Conservation (phyloP, 257 asterid species). For the Nicotiana noctiflora region DNA sequence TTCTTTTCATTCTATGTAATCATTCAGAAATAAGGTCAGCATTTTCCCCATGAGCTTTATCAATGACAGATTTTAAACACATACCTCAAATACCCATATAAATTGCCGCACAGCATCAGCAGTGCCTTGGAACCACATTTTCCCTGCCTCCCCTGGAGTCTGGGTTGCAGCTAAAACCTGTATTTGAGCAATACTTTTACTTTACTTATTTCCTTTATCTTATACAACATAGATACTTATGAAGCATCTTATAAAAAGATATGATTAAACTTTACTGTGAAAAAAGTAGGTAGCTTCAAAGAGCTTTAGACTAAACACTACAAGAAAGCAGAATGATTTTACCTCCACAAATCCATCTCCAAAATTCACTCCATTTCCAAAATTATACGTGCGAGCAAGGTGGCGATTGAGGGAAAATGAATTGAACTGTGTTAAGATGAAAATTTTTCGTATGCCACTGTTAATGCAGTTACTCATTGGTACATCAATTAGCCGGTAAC, state of each 20-base stretch:
- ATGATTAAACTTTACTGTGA: not conserved
- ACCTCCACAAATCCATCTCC: constrained; percentile 99
- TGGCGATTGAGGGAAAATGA: constrained; percentile 94
- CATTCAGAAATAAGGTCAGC: constrained; percentile 9
- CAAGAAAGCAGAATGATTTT: constrained; percentile 10
- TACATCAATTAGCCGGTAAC: constrained; percentile 86
- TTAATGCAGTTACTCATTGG: constrained; percentile 98
- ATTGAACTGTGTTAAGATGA: constrained; percentile 89
- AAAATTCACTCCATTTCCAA: constrained; percentile 72
- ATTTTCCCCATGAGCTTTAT: not conserved
- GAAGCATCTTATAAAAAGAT: not conserved
- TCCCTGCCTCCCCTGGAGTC: constrained; percentile 89
- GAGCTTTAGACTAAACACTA: not conserved
- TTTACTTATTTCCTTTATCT: constrained; percentile 2
- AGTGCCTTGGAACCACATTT: constrained; percentile 97
- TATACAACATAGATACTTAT: not conserved
- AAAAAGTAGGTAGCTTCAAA: not conserved
- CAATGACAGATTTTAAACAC: constrained; percentile 1
- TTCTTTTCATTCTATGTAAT: constrained; percentile 65
- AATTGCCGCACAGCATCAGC: constrained; percentile 99
- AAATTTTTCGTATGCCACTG: constrained; percentile 84
- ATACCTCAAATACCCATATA: constrained; percentile 90
- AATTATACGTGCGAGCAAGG: constrained; percentile 69
- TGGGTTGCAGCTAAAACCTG: constrained; percentile 99
- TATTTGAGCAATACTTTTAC: not conserved